Evolutionary conservation across 306 rosid genomes (phyloP).

Genomic region (Castanea mollissima): DNA sequence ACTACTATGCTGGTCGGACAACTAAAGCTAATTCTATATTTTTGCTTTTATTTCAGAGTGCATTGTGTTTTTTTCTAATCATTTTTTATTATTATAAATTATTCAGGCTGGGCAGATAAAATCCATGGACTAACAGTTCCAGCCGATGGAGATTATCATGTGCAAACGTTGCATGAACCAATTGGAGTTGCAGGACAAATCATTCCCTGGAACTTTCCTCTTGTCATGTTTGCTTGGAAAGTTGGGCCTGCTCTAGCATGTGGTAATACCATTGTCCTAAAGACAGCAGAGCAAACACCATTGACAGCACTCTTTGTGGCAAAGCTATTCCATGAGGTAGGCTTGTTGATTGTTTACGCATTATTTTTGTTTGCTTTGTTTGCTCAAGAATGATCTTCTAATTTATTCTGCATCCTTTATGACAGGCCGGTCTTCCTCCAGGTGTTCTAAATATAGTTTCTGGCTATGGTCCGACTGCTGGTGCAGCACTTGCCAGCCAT

Average conservation of each 20-base stretch:
- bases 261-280: conserved; percentile 80
- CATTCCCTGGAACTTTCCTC: conserved; percentile 97
- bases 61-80: background rate
- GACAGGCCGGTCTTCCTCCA: conserved; percentile 94
- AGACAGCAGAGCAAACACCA: conserved; percentile 92
- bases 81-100: background rate
- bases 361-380: conserved; percentile 2
- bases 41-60: background rate
- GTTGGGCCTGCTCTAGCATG: conserved; percentile 97
- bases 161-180: conserved; percentile 87
- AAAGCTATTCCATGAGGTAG: conserved; percentile 76
- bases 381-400: conserved; percentile 1
- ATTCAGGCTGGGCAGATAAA: conserved; percentile 94
- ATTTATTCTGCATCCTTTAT: conserved; percentile 9
- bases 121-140: conserved; percentile 93
- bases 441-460: conserved; percentile 87
- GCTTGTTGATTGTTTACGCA: background rate
- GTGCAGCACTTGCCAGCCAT: conserved; percentile 91
- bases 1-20: conserved; percentile 76
- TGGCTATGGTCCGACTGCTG: conserved; percentile 87
- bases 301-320: conserved; percentile 74
- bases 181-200: conserved; percentile 96
- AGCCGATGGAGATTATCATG: conserved; percentile 80
- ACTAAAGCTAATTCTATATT: background rate
- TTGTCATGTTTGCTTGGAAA: conserved; percentile 92